Percentiles rank a stretch among this genome's conserved stretches.
These are phyloP conservation scores for Pseudozyma thailandica DNA, from an alignment of 1,284 basidiomycete genomes.

Conservation along the genomic window DNA sequence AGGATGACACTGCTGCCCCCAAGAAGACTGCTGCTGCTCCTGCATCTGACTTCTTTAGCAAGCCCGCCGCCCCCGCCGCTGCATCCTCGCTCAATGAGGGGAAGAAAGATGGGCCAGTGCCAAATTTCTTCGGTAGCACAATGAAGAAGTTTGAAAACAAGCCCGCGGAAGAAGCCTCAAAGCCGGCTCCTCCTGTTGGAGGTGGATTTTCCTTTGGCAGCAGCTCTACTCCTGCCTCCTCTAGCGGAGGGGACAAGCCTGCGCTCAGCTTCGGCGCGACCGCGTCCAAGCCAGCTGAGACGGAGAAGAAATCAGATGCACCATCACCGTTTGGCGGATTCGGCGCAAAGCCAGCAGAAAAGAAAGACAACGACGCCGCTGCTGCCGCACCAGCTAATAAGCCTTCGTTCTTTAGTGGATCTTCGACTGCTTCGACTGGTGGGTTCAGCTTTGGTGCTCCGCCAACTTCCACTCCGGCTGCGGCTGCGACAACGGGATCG, in stretches of 20 bases:
- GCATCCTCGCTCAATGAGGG: slow-evolving; percentile 24
- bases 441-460: slow-evolving; percentile 52
- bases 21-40: slow-evolving; percentile 28
- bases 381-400: slow-evolving; percentile 12
- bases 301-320: slow-evolving; percentile 14
- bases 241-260: slow-evolving; percentile 5
- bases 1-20: slow-evolving; percentile 3
- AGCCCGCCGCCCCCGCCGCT: slow-evolving; percentile 31
- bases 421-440: slow-evolving; percentile 5
- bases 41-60: slow-evolving; percentile 45
- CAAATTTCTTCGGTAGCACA: slow-evolving; percentile 59
- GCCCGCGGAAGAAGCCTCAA: slow-evolving; percentile 11
- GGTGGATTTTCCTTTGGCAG: slow-evolving; percentile 9
- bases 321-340: slow-evolving; percentile 21
- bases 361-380: not conserved
- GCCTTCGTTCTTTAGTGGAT: slow-evolving; percentile 41
- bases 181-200: slow-evolving; percentile 9
- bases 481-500: slow-evolving; percentile 6
- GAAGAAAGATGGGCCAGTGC: slow-evolving; percentile 60
- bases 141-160: slow-evolving; percentile 46
- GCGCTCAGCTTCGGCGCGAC: slow-evolving; percentile 40
- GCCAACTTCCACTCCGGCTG: slow-evolving; percentile 5
- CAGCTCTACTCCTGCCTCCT: not conserved
- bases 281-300: slow-evolving; percentile 16
- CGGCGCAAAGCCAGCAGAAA: slow-evolving; percentile 13